These are phyloP conservation scores for Monilinia vaccinii-corymbosi DNA, from an alignment of 2,329 filamentous ascomycete genomes.

Conservation along the genomic window DNA sequence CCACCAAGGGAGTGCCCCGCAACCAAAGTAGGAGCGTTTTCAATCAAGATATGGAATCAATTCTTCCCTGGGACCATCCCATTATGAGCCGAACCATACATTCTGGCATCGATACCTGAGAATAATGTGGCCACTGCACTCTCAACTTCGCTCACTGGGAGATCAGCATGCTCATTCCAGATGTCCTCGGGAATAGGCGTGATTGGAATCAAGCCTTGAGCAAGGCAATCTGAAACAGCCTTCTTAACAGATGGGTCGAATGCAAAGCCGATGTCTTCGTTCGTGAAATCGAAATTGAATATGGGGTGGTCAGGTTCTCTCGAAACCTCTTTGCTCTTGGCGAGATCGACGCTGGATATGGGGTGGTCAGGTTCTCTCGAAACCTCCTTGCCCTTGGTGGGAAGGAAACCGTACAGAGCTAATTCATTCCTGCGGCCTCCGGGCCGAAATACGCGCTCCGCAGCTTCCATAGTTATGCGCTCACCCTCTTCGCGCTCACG, in stretches of 20 bases:
- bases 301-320: background rate
- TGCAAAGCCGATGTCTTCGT: background rate
- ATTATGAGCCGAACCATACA: background rate
- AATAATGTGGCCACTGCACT: background rate
- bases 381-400: background rate
- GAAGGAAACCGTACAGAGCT: too few species aligned
- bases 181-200: slow-evolving; percentile 2
- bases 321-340: background rate
- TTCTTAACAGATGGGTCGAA: background rate
- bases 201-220: background rate
- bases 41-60: background rate
- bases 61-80: background rate
- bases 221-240: background rate
- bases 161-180: background rate
- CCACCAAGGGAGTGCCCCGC: slow-evolving; percentile 6
- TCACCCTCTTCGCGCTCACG: too few species aligned
- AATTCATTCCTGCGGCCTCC: too few species aligned
- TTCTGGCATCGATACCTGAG: background rate
- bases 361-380: background rate
- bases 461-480: too few species aligned
- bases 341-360: background rate
- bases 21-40: slow-evolving; percentile 11
- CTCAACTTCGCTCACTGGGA: background rate
- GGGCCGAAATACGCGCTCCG: too few species aligned
- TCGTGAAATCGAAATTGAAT: background rate